Percentiles rank a stretch among this genome's conserved stretches.
Evolutionary conservation across 2,329 filamentous ascomycete genomes (phyloP).

Genomic region (Stachybotrys elegans): DNA sequence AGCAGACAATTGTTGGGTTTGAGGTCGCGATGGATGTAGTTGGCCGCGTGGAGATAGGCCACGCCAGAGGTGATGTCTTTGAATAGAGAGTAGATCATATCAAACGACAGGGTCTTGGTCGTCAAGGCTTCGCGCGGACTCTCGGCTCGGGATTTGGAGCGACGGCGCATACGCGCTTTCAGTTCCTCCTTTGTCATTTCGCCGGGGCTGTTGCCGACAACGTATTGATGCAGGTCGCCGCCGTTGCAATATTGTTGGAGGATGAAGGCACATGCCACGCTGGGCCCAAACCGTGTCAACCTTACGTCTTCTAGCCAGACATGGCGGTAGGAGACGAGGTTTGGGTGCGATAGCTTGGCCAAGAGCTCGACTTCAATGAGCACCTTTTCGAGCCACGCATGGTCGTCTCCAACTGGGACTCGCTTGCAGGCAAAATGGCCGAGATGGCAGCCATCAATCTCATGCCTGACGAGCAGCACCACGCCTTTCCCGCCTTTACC

Average conservation of each 20-base stretch:
- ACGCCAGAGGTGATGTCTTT: slow-evolving; percentile 90
- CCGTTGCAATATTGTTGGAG: slow-evolving; percentile 96
- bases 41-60: slow-evolving; percentile 81
- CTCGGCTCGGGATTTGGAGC: slow-evolving; percentile 73
- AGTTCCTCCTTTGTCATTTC: slow-evolving; percentile 74
- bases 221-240: slow-evolving; percentile 83
- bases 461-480: slow-evolving; percentile 86
- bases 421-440: slow-evolving; percentile 96
- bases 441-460: slow-evolving; percentile 81
- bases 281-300: slow-evolving; percentile 81
- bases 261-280: slow-evolving; percentile 92
- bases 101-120: slow-evolving; percentile 56
- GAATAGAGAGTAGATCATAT: slow-evolving; percentile 96
- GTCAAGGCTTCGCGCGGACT: slow-evolving; percentile 41
- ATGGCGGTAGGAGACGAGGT: slow-evolving; percentile 92
- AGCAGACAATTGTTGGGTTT: slow-evolving; percentile 95
- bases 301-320: slow-evolving; percentile 92
- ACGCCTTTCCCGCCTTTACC: slow-evolving; percentile 92
- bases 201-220: slow-evolving; percentile 63
- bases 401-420: slow-evolving; percentile 91
- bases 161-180: slow-evolving; percentile 79
- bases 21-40: slow-evolving; percentile 92
- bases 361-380: slow-evolving; percentile 89
- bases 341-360: slow-evolving; percentile 87
- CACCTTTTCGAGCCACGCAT: slow-evolving; percentile 91